A percentile compares a stretch with the other conserved stretches of the same genome.
Evolutionary conservation across 257 asterid genomes (phyloP).

Genomic region (Mitragyna speciosa): DNA sequence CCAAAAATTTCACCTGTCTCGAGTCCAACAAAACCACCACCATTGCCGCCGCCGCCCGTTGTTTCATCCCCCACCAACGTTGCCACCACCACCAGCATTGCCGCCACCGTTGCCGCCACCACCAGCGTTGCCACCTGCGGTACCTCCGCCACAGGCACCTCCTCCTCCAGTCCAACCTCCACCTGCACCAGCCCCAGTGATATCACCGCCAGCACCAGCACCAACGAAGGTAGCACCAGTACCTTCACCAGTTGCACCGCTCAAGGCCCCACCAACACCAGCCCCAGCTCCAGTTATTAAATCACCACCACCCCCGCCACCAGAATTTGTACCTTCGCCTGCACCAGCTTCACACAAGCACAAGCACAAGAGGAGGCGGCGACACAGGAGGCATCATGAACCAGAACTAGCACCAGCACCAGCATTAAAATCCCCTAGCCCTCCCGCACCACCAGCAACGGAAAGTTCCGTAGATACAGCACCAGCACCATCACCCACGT

Average conservation of each 20-base stretch:
- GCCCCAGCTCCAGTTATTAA: slow-evolving; percentile 45
- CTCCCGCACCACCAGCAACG: slow-evolving; percentile 91
- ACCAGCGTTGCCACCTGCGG: slow-evolving; percentile 45
- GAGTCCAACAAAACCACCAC: slow-evolving; percentile 57
- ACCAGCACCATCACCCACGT: slow-evolving; percentile 86
- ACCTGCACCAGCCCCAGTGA: slow-evolving; percentile 48
- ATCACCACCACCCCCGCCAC: slow-evolving; percentile 56
- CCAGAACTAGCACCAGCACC: slow-evolving; percentile 69
- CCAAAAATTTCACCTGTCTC: slow-evolving; percentile 52
- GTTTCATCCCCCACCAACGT: slow-evolving; percentile 30
- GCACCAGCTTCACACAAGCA: slow-evolving; percentile 55
- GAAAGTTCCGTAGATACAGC: slow-evolving; percentile 54
- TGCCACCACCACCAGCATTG: slow-evolving; percentile 38
- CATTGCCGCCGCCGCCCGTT: slow-evolving; percentile 30
- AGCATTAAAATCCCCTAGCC: slow-evolving; percentile 73
- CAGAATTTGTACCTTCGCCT: slow-evolving; percentile 51
- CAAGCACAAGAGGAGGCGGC: slow-evolving; percentile 32
- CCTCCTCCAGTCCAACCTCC: slow-evolving; percentile 46
- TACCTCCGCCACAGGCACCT: slow-evolving; percentile 43
- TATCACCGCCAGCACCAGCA: slow-evolving; percentile 53
- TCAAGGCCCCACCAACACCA: slow-evolving; percentile 46
- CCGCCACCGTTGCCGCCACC: slow-evolving; percentile 44
- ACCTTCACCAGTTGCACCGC: slow-evolving; percentile 57
- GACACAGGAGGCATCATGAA: slow-evolving; percentile 34
- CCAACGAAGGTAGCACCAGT: slow-evolving; percentile 36